These are phyloP conservation scores for Tuber borchii DNA, from an alignment of 495 filamentous ascomycete genomes.

Conservation along the genomic window DNA sequence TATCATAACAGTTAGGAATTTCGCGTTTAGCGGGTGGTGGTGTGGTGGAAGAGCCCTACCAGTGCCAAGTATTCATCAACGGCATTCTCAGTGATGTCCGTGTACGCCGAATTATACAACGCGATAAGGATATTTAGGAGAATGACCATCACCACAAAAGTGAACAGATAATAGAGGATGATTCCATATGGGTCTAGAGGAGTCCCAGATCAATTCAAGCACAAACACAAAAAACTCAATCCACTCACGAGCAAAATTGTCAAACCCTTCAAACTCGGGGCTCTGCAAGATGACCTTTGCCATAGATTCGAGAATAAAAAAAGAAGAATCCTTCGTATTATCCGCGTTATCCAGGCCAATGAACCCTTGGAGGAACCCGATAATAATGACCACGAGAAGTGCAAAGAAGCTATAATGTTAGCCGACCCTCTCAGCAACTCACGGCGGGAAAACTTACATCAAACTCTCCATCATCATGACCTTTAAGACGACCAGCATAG, in stretches of 20 bases:
- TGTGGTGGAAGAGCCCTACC: conserved; percentile 3
- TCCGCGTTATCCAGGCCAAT: conserved; percentile 86
- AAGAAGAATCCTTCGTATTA: conserved; percentile 53
- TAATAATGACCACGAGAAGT: conserved; percentile 73
- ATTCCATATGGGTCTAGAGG: conserved; percentile 69
- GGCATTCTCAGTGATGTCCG: conserved; percentile 90
- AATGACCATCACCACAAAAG: conserved; percentile 89
- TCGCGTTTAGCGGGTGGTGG: background rate
- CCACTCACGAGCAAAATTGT: conserved; percentile 53
- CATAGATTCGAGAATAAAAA: conserved; percentile 83
- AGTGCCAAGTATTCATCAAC: conserved; percentile 91
- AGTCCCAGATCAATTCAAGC: conserved; percentile 71
- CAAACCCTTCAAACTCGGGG: conserved; percentile 84
- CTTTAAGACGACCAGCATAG: conserved; percentile 92
- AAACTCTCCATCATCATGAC: conserved; percentile 99
- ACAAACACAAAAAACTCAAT: conserved; percentile 59
- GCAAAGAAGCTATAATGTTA: conserved; percentile 63
- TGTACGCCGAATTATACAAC: conserved; percentile 91
- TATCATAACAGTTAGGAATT: conserved; percentile 25
- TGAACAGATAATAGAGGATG: conserved; percentile 90
- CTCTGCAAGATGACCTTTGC: conserved; percentile 79
- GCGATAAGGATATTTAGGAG: conserved; percentile 92
- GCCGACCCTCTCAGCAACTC: background rate
- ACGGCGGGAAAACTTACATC: conserved; percentile 47
- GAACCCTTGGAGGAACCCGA: conserved; percentile 92